phyloP scores from a whole-genome alignment of 805 yeast genomes.

The Nakazawaea wyomingensis region DNA sequence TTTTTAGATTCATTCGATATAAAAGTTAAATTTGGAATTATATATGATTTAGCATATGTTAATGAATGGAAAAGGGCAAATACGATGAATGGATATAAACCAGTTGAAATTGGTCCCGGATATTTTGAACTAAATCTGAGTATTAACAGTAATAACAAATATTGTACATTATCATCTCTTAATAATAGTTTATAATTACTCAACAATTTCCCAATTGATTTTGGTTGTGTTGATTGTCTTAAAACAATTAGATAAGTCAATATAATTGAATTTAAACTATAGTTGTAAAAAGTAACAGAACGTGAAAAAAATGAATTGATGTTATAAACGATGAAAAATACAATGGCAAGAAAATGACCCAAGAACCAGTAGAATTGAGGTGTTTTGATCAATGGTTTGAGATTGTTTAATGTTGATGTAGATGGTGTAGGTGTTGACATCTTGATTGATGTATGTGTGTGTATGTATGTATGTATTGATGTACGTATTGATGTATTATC shows the following conservation, averaged over 20 bases:
- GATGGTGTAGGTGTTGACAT: not conserved
- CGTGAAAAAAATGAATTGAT: constrained; percentile 37
- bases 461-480: not conserved
- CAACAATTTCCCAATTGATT: constrained; percentile 22
- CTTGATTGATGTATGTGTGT: not conserved
- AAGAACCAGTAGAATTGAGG: constrained; percentile 70
- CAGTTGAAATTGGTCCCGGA: constrained; percentile 36
- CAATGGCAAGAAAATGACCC: constrained; percentile 50
- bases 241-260: constrained; percentile 60
- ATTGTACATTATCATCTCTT: constrained; percentile 61
- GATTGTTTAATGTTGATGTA: not conserved
- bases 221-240: constrained; percentile 49
- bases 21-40: constrained; percentile 41
- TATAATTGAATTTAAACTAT: constrained; percentile 45
- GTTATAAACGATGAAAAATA: constrained; percentile 34
- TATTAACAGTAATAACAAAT: constrained; percentile 40
- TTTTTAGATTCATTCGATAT: constrained; percentile 25
- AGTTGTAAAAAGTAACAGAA: constrained; percentile 31
- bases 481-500: no score
- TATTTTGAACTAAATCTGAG: constrained; percentile 37
- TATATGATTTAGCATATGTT: constrained; percentile 47
- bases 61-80: constrained; percentile 63
- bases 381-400: constrained; percentile 26
- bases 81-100: constrained; percentile 55
- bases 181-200: constrained; percentile 25